Evolutionary conservation across 331 rosid genomes (phyloP).

Genomic region (Malus hybrid): DNA sequence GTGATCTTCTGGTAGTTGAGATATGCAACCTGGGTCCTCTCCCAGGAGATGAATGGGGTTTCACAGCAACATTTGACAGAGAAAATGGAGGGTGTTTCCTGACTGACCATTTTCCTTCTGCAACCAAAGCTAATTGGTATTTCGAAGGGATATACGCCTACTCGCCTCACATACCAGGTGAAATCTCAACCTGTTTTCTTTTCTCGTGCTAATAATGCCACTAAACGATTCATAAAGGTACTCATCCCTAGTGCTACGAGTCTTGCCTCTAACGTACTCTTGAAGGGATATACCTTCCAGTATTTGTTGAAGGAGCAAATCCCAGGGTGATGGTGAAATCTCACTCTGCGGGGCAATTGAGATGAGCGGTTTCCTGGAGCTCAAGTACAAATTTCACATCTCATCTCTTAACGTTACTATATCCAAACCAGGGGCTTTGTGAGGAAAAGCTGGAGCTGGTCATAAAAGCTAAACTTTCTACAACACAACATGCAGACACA

Average conservation of each 20-base stretch:
- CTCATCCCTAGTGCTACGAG: neutral
- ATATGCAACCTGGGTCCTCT: conserved; percentile 86
- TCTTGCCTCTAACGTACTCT: neutral
- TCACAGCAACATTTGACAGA: conserved; percentile 72
- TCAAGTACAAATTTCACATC: conserved; percentile 41
- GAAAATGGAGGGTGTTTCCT: conserved; percentile 89
- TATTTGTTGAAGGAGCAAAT: conserved; percentile 84
- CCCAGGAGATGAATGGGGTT: conserved; percentile 87
- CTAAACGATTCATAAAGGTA: neutral
- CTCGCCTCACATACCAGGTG: conserved; percentile 96
- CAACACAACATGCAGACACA: neutral
- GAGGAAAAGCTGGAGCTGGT: neutral
- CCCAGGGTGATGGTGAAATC: conserved; percentile 88
- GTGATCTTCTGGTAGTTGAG: conserved; percentile 74
- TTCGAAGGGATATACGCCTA: conserved; percentile 83
- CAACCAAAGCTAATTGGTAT: conserved; percentile 91
- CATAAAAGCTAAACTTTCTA: neutral
- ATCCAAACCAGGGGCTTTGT: neutral
- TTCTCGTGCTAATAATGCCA: neutral
- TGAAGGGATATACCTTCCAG: conserved; percentile 79
- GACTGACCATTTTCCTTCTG: conserved; percentile 78
- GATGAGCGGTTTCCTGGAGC: conserved; percentile 96
- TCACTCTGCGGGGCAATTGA: conserved; percentile 94
- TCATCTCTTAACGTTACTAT: neutral
- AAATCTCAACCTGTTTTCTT: conserved; percentile 4